Evolutionary conservation across 192 early-diverging fungal species (phyloP).

Genomic region (Rhizophagus sp.): DNA sequence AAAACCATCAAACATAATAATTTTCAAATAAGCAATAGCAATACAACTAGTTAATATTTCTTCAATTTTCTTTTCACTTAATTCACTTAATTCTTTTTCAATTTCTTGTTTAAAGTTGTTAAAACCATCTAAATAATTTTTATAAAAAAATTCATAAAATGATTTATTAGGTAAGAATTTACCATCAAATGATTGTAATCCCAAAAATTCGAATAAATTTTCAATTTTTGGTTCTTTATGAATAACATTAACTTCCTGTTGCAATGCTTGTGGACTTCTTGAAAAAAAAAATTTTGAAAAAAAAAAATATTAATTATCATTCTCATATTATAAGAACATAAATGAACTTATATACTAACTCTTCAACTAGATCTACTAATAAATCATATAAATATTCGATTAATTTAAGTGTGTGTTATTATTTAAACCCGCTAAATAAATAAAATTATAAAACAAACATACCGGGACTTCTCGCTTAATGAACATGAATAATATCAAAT

Average conservation of each 20-base stretch:
- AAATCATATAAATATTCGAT: too few species aligned
- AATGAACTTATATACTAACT: too few species aligned
- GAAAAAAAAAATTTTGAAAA: too few species aligned
- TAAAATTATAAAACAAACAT: too few species aligned
- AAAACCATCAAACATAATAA: slow-evolving; percentile 7
- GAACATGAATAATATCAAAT: too few species aligned
- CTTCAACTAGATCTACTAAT: too few species aligned
- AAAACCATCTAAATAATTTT: neutral
- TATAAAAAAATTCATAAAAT: neutral
- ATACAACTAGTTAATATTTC: neutral
- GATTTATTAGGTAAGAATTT: neutral
- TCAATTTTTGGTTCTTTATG: neutral
- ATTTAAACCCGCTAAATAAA: too few species aligned
- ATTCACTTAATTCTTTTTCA: neutral
- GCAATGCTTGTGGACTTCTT: neutral
- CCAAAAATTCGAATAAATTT: slow-evolving; percentile 9
- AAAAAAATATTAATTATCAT: too few species aligned
- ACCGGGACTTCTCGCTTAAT: too few species aligned
- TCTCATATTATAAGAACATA: too few species aligned
- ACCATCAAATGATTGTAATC: slow-evolving; percentile 18
- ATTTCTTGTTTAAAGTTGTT: neutral
- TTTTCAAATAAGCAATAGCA: neutral
- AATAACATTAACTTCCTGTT: neutral
- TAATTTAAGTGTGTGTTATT: too few species aligned
- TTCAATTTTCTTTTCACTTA: neutral